Percentiles rank a stretch among this genome's conserved stretches.
These are phyloP conservation scores for Penicillium paradoxum DNA, from an alignment of 495 filamentous ascomycete genomes.

Conservation along the genomic window DNA sequence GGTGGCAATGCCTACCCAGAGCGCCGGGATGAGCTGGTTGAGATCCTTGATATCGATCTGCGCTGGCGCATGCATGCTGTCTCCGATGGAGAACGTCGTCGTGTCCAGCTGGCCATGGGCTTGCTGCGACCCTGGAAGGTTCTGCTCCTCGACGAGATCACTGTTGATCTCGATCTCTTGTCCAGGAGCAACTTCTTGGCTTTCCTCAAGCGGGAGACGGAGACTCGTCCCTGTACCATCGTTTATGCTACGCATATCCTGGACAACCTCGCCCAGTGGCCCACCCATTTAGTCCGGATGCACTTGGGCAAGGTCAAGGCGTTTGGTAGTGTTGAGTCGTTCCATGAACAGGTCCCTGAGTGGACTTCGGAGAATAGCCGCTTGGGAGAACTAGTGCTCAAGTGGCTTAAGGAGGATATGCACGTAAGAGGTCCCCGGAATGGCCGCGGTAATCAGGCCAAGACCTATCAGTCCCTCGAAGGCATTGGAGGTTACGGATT, in stretches of 20 bases:
- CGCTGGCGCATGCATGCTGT: conserved; percentile 94
- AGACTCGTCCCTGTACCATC: conserved; percentile 74
- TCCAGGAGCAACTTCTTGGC: conserved; percentile 77
- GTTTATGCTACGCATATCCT: conserved; percentile 98
- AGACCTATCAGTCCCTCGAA: conserved; percentile 59
- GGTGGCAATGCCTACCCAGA: conserved; percentile 78
- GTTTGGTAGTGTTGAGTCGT: conserved; percentile 65
- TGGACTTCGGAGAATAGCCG: conserved; percentile 58
- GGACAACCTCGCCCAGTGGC: conserved; percentile 89
- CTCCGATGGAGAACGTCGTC: conserved; percentile 80
- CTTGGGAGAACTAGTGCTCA: conserved; percentile 78
- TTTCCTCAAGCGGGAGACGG: conserved; percentile 84
- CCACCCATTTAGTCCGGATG: conserved; percentile 94
- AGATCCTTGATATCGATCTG: conserved; percentile 86
- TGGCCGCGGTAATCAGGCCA: conserved; percentile 56
- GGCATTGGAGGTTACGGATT: conserved; percentile 79
- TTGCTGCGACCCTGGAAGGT: conserved; percentile 89
- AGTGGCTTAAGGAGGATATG: conserved; percentile 83
- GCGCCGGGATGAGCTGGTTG: conserved; percentile 78
- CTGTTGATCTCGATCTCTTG: conserved; percentile 89
- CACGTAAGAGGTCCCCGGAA: conserved; percentile 72
- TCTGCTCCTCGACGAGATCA: conserved; percentile 92
- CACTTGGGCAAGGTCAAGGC: conserved; percentile 78
- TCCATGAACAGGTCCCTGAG: conserved; percentile 39
- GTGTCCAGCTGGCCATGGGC: conserved; percentile 96